Evolutionary conservation across 2,329 filamentous ascomycete species (phyloP), one percentile per base, ranked within the genome.

Genomic region (Botryosphaeria dothidea): DNA sequence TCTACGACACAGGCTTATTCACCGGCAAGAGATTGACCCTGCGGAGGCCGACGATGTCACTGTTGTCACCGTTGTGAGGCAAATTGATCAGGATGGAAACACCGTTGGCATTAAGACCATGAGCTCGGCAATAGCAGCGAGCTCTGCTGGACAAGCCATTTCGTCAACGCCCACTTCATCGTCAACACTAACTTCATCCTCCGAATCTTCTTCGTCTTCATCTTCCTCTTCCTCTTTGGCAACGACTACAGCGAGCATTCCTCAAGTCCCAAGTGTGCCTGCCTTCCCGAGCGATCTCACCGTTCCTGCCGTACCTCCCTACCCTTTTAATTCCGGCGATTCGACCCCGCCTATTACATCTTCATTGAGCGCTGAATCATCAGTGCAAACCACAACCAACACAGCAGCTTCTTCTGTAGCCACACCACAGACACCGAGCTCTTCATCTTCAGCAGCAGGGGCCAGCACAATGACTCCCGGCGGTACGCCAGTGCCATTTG

Each of bases 271-370:
- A 7, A 64, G 74, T 2, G 75, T 77, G 8, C 74, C 75, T 36
- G 66, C 73, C 13, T 78, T 77, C 61, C 76, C 77, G 1, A 74
- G 68, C 65, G 69, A 75, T 36, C 67, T 77, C 36, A 68, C 52
- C 21, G 64, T 62, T 15, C 67, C 65, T 36, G 68, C 71, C 2
- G 75, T 77, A 2, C 74, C 74, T 15, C 68, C 73, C 6, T 77
- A 74, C 63, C 76, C 75, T 31, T 77, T 67, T 48, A 69, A 73
- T 46, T 60, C 62, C 31, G 43, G 38, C 7, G n/a, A 46, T 11
- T 38, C 51, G 17, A 65, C 48, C 9, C 56, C 56, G 54, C 49
- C 49, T 5, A 29, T 36, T 27, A 64, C 57, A n/a, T 51, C 64
- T 27, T 56, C 58, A 29, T 52, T 46, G 36, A 66, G 31, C 5